Conservation (phyloP, 2,329 filamentous ascomycete genomes). For the Fusarium liriodendri region DNA sequence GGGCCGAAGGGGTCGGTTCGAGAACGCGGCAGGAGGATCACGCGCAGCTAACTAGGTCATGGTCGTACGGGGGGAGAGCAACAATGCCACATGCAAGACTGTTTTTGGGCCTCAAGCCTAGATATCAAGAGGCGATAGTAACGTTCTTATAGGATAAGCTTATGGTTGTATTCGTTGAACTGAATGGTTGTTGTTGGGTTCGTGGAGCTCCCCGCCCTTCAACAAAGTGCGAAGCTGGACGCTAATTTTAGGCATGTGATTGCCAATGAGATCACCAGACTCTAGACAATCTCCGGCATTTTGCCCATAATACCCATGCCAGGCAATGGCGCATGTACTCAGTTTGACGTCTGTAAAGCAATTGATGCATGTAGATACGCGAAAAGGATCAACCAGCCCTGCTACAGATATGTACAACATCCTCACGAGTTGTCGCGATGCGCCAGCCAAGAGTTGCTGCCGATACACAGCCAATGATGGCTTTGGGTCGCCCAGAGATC, state of each 20-base stretch:
- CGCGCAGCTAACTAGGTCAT: conserved; percentile 35
- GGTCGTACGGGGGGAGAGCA: conserved; percentile 27
- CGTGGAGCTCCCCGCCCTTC: conserved; percentile 39
- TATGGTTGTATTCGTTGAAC: conserved; percentile 15
- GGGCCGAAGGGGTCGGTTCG: conserved; percentile 19
- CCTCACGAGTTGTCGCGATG: neutral
- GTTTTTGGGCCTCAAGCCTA: conserved; percentile 4
- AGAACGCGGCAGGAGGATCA: conserved; percentile 23
- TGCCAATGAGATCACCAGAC: conserved; percentile 42
- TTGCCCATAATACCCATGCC: conserved; percentile 16
- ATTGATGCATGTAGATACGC: neutral
- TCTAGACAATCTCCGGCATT: conserved; percentile 23
- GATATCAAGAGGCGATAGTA: neutral
- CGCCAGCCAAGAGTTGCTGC: neutral
- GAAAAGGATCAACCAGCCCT: neutral
- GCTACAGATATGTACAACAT: neutral
- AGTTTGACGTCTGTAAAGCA: neutral
- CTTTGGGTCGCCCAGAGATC: neutral
- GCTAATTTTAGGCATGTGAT: conserved; percentile 46
- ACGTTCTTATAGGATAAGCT: conserved; percentile 12
- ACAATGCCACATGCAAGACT: conserved; percentile 25
- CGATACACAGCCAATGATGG: neutral
- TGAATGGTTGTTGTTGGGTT: conserved; percentile 33
- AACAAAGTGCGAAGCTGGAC: conserved; percentile 33
- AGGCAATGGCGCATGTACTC: neutral